These are phyloP conservation scores for Lagerstroemia speciosa DNA, from an alignment of 345 rosid genomes.

Conservation along the genomic window DNA sequence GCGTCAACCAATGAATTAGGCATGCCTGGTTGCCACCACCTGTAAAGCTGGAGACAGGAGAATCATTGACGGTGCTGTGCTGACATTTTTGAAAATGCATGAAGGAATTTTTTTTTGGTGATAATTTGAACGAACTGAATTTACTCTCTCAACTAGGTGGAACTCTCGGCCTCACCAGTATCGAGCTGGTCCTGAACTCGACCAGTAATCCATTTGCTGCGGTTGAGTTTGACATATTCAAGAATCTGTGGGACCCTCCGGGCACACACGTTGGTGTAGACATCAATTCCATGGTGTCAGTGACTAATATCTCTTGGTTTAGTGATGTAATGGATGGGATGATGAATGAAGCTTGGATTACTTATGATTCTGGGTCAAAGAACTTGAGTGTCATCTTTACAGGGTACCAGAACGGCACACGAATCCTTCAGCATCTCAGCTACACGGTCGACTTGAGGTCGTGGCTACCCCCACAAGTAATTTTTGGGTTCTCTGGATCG, in stretches of 20 bases:
- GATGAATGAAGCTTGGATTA: conserved; percentile 7
- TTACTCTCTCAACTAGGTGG: neutral
- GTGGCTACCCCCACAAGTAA: conserved; percentile 4
- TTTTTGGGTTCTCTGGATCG: conserved; percentile 12
- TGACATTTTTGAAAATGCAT: no score
- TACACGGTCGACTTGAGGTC: conserved; percentile 1
- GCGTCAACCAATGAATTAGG: no score
- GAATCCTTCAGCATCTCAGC: neutral
- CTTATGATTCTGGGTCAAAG: conserved; percentile 2
- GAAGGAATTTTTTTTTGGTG: no score
- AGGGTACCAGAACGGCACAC: neutral
- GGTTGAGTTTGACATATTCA: conserved; percentile 12
- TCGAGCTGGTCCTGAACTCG: neutral
- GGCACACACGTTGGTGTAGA: conserved; percentile 12
- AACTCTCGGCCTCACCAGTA: conserved; percentile 8
- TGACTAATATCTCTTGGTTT: neutral
- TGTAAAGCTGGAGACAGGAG: no score
- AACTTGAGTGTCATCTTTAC: conserved; percentile 8
- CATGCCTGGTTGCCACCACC: no score
- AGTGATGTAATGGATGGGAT: neutral
- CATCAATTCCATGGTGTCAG: conserved; percentile 4
- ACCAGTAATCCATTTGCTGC: neutral
- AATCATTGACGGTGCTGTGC: no score
- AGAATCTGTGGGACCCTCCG: neutral
- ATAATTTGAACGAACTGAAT: no score